phyloP scores from a whole-genome alignment of 108 stramenopile species.

The Cyclotella kingstonii region DNA sequence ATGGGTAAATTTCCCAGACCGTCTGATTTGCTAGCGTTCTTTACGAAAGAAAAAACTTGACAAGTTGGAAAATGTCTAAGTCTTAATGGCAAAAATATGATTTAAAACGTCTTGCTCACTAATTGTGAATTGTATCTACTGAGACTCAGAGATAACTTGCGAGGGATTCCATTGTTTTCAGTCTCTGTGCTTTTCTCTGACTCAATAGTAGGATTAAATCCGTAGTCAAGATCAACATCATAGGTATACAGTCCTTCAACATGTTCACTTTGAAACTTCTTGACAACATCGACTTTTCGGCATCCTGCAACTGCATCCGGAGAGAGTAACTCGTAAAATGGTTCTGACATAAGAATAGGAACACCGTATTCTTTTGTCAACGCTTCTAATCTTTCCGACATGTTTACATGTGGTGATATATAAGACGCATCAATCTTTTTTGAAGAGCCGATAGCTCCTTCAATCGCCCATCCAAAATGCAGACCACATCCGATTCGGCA shows the following conservation, averaged over 20 bases:
- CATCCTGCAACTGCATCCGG: constrained; percentile 38
- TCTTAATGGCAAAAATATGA: neutral
- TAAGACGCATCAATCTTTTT: constrained; percentile 84
- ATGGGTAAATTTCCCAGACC: constrained; percentile 39
- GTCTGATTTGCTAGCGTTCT: constrained; percentile 6
- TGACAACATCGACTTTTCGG: constrained; percentile 43
- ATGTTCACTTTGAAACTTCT: constrained; percentile 22
- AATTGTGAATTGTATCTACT: neutral
- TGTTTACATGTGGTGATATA: constrained; percentile 74
- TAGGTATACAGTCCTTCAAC: constrained; percentile 45
- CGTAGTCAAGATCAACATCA: constrained; percentile 38
- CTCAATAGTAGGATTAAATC: constrained; percentile 7
- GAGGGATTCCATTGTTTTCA: constrained; percentile 4
- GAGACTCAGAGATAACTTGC: constrained; percentile 1
- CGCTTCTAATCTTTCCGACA: constrained; percentile 63
- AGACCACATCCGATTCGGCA: constrained; percentile 72
- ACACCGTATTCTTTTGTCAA: constrained; percentile 69
- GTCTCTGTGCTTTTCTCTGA: neutral
- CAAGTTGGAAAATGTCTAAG: neutral
- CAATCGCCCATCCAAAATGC: constrained; percentile 83
- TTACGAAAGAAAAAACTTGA: neutral
- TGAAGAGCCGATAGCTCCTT: constrained; percentile 75
- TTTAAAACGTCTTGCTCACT: neutral
- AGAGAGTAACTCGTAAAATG: constrained; percentile 43
- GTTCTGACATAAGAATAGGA: constrained; percentile 59